Conservation (phyloP, 306 rosid genomes). For the Dicorynia guianensis region DNA sequence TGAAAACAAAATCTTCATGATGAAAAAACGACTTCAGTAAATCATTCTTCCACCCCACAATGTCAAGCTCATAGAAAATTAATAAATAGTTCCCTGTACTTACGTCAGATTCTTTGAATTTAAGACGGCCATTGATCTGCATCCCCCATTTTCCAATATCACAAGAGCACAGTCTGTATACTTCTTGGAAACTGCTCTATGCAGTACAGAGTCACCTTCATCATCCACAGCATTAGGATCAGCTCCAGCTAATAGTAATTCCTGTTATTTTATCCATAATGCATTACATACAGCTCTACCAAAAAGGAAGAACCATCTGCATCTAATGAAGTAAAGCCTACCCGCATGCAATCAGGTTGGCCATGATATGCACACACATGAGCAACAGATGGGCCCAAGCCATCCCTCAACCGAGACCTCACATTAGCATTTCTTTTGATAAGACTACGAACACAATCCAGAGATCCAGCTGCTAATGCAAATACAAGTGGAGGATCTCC, state of each 20-base stretch:
- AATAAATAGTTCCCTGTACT: slow-evolving; percentile 43
- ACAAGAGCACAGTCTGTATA: slow-evolving; percentile 94
- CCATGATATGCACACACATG: slow-evolving; percentile 99
- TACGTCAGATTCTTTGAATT: slow-evolving; percentile 89
- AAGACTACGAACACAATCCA: slow-evolving; percentile 84
- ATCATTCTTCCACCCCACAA: slow-evolving; percentile 24
- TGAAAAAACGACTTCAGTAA: slow-evolving; percentile 29
- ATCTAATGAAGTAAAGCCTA: slow-evolving; percentile 58
- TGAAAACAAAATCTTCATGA: slow-evolving; percentile 11
- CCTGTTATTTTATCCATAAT: slow-evolving; percentile 63
- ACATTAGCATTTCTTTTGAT: slow-evolving; percentile 87
- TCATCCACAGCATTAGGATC: slow-evolving; percentile 97
- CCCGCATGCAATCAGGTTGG: slow-evolving; percentile 99
- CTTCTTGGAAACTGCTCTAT: slow-evolving; percentile 92
- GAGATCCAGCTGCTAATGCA: slow-evolving; percentile 98
- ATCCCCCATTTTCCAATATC: slow-evolving; percentile 95
- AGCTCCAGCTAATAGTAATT: slow-evolving; percentile 90
- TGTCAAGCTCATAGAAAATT: slow-evolving; percentile 19
- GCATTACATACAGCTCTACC: slow-evolving; percentile 30
- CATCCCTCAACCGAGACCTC: slow-evolving; percentile 86
- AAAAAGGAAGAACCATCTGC: slow-evolving; percentile 39
- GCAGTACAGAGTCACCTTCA: slow-evolving; percentile 96
- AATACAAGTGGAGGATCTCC: slow-evolving; percentile 98
- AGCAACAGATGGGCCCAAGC: slow-evolving; percentile 93
- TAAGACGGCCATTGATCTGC: slow-evolving; percentile 82